Percentiles rank a stretch among this genome's conserved stretches.
Evolutionary conservation across 331 rosid species (phyloP).

Genomic region (Prunus yedoensis): DNA sequence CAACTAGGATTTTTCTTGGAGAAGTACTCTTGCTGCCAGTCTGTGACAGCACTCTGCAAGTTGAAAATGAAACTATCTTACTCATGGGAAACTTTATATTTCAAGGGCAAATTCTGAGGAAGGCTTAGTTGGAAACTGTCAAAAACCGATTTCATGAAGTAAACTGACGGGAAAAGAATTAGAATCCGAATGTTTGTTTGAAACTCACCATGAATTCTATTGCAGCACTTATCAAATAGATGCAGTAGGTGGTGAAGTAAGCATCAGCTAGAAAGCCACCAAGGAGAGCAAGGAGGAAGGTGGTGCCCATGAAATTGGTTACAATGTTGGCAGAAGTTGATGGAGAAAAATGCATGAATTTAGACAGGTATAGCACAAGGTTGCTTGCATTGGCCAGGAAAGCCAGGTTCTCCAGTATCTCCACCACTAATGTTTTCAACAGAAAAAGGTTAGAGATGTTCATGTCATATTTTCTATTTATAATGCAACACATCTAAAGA

Average conservation of each 20-base stretch:
- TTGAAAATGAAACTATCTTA: neutral
- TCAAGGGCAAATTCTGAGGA: neutral
- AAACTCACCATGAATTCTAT: constrained; percentile 66
- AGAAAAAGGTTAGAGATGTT: constrained; percentile 7
- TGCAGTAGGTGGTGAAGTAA: constrained; percentile 62
- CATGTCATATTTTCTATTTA: neutral
- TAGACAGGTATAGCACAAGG: constrained; percentile 67
- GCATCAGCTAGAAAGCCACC: constrained; percentile 87
- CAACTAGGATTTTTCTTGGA: neutral
- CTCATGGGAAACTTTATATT: too few species aligned
- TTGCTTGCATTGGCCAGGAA: constrained; percentile 86
- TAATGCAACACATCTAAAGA: too few species aligned
- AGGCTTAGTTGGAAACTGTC: constrained; percentile 16
- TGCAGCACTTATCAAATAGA: constrained; percentile 68
- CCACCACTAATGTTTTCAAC: constrained; percentile 47
- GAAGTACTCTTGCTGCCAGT: neutral
- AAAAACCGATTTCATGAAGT: neutral
- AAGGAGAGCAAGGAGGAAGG: constrained; percentile 81
- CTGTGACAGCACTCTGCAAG: neutral
- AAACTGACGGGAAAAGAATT: neutral
- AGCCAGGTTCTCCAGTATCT: constrained; percentile 84
- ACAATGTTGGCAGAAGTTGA: constrained; percentile 69
- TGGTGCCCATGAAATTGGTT: constrained; percentile 88
- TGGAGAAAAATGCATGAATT: constrained; percentile 78
- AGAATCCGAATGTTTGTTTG: neutral